Base-by-base conservation (phyloP, 306 rosid species). In the Hippophae gyantsensis region DNA sequence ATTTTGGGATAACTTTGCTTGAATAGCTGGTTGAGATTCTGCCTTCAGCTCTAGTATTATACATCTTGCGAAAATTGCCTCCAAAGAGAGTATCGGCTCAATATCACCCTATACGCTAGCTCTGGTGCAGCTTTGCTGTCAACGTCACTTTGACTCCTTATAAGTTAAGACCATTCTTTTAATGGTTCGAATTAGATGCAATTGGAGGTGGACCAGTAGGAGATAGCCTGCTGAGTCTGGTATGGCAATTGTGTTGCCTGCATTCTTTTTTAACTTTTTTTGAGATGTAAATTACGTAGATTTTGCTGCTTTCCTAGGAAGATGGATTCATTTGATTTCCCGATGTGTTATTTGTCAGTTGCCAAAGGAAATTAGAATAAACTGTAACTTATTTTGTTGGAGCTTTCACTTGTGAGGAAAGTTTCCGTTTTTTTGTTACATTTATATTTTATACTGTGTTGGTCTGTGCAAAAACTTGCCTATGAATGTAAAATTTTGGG, bases 61-160 rank as follows among this genome's bases (percentile, higher is more conserved):
- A 70, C 78, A 88, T 92, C 74, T 72, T 92, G 69, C 93, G 99
- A 63, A 83, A 82, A 76, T 75, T 92, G 78, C 99, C 99, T 9
- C 96, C 95, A 8, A 92, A 77, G 87, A 83, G 99, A 71, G 73
- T 88, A 77, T 92, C 99, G 42, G 95, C 89, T 8, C 96, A 84
- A 61, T 80, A 92, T 71, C 96, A 92, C 61, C 76, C 96, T 46
- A 86, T 92, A 62, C 81, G 79, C 48, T 92, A 76, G 76, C 68
- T 18, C 41, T 27, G 27, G 49, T 58, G 56, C 65, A 61, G 73
- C 55, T 56, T 64, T 65, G 67, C 71, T 67, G 72, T 65, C 75
- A 42, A 42, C 54, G 42, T 73, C 54, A 68, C 61, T 72, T 66
- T 61, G 74, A 56, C 48, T 56, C 23, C 44, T n/a, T 18, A 18